Conservation (phyloP, 2,329 filamentous ascomycete genomes). For the Scortechinia acanthostroma region DNA sequence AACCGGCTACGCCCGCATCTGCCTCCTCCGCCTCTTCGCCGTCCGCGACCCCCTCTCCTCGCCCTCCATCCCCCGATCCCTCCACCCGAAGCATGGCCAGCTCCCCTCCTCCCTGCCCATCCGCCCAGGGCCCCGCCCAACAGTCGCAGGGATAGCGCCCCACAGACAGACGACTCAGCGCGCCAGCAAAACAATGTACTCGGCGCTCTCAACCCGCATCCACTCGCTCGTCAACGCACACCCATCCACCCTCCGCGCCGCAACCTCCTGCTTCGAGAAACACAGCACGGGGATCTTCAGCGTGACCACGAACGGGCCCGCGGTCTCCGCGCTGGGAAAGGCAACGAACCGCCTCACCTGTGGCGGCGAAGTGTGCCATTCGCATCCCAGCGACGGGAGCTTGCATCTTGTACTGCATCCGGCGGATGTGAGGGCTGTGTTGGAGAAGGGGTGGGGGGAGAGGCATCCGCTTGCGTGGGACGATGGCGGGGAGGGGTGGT, state of each 20-base stretch:
- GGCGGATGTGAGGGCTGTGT: conserved; percentile 64
- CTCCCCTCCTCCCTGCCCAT: conserved; percentile 46
- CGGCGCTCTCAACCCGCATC: conserved; percentile 43
- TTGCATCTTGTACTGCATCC: conserved; percentile 78
- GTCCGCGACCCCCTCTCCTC: conserved; percentile 64
- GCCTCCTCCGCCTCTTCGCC: conserved; percentile 64
- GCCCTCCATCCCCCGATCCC: conserved; percentile 38
- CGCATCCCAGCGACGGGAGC: conserved; percentile 69
- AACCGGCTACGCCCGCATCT: conserved; percentile 66
- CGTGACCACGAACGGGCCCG: neutral
- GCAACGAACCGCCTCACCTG: conserved; percentile 35
- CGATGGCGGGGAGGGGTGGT: no score
- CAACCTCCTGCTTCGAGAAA: conserved; percentile 74
- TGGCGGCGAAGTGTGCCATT: conserved; percentile 75
- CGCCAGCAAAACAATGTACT: conserved; percentile 42
- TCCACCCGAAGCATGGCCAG: conserved; percentile 48
- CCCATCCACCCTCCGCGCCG: conserved; percentile 44
- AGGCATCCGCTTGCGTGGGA: conserved; percentile 42
- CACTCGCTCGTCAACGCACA: conserved; percentile 36
- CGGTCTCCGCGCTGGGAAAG: neutral
- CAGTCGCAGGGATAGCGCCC: conserved; percentile 70
- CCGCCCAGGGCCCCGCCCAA: conserved; percentile 56
- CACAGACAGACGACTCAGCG: conserved; percentile 72
- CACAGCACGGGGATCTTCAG: conserved; percentile 28
- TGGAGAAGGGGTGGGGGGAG: conserved; percentile 76